Conservation (phyloP, 805 yeast species). For the Monosporozyma unispora region DNA sequence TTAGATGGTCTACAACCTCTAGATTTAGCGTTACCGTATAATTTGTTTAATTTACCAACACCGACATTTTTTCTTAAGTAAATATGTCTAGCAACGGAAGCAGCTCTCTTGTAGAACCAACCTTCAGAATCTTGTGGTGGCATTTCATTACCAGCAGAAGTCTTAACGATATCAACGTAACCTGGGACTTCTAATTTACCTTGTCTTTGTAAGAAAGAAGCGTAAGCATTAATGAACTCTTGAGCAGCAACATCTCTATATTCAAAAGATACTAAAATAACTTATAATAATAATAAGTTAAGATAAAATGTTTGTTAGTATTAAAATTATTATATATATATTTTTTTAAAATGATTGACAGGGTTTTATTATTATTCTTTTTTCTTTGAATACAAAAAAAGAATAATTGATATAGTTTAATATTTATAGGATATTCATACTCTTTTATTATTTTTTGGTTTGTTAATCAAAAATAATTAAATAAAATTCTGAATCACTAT, state of each 20-base stretch:
- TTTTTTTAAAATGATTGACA: too few species aligned
- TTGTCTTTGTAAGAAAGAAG: constrained; percentile 99
- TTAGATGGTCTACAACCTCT: constrained; percentile 98
- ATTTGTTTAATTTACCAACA: constrained; percentile 97
- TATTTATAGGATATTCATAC: neutral
- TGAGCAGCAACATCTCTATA: constrained; percentile 99
- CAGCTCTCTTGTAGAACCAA: constrained; percentile 99
- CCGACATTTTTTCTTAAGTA: constrained; percentile 99
- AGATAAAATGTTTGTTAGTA: neutral
- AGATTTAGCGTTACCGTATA: constrained; percentile 98
- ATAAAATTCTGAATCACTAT: neutral
- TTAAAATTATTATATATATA: neutral
- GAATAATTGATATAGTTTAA: neutral
- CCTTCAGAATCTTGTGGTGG: constrained; percentile 99
- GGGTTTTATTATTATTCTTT: too few species aligned
- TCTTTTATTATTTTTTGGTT: too few species aligned
- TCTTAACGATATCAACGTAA: constrained; percentile 98
- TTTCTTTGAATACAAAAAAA: too few species aligned
- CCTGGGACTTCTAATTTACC: constrained; percentile 99
- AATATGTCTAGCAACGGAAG: constrained; percentile 99
- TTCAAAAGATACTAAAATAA: constrained; percentile 12
- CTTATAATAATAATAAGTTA: constrained; percentile 22
- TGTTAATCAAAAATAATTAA: neutral
- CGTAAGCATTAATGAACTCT: constrained; percentile 98
- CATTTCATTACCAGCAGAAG: constrained; percentile 96